Percentiles rank a stretch among this genome's conserved stretches.
phyloP scores from a whole-genome alignment of 139 green algal species.

The Yamagishiella unicocca region DNA sequence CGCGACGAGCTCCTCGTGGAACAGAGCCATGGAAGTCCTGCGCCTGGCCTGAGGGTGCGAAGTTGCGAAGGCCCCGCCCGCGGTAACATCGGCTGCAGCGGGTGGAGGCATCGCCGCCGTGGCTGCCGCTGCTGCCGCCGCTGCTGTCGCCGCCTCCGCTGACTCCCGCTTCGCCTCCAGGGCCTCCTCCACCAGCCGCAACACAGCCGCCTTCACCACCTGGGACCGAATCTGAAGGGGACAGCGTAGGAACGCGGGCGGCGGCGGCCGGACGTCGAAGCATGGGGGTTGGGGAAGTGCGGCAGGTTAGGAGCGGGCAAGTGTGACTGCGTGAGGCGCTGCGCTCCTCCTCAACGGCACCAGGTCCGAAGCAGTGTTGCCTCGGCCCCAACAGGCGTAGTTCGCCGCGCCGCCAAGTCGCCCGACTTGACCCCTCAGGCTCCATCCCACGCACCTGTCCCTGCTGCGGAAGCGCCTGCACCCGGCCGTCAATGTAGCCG shows the following conservation, averaged over 20 bases:
- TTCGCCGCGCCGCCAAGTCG: too few relatives aligned
- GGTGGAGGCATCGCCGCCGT: not conserved
- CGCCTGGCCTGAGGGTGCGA: too few relatives aligned
- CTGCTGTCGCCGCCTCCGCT: not conserved
- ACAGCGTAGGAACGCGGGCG: not conserved
- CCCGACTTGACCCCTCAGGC: not conserved
- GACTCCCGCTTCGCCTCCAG: not conserved
- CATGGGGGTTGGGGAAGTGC: too few relatives aligned
- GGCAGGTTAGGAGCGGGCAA: too few relatives aligned
- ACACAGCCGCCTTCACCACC: constrained; percentile 37
- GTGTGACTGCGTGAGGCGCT: too few relatives aligned
- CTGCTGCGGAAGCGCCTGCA: constrained; percentile 14
- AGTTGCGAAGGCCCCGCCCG: too few relatives aligned
- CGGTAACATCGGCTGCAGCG: too few relatives aligned
- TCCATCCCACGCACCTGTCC: constrained; percentile 23
- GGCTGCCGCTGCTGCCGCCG: not conserved
- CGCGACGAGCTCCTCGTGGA: not conserved
- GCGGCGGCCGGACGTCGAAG: too few relatives aligned
- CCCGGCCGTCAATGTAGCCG: constrained; percentile 46
- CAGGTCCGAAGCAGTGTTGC: too few relatives aligned
- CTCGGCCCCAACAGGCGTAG: too few relatives aligned
- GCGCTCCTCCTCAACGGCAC: too few relatives aligned
- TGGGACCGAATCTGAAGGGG: constrained; percentile 23
- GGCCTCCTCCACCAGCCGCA: constrained; percentile 28
- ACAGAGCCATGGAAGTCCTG: constrained; percentile 8